Evolutionary conservation across 805 yeast species (phyloP).

Genomic region (Wickerhamomyces silvicola): DNA sequence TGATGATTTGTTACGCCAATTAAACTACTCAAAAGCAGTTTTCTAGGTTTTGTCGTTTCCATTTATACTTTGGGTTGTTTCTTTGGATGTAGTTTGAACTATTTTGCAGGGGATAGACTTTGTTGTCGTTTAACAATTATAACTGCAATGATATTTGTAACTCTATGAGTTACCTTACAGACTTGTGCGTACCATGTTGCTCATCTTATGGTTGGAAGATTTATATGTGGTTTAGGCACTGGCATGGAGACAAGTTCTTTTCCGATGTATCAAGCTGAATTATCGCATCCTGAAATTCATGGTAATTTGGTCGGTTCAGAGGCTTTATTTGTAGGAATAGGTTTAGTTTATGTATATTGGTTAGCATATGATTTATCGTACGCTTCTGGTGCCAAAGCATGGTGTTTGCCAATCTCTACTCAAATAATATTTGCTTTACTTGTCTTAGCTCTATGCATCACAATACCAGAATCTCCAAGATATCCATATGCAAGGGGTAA

Average conservation of each 20-base stretch:
- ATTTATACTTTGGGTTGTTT: slow-evolving; percentile 19
- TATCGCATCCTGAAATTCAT: slow-evolving; percentile 58
- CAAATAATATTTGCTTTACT: slow-evolving; percentile 54
- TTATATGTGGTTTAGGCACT: slow-evolving; percentile 53
- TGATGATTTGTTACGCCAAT: slow-evolving; percentile 1
- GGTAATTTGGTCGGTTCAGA: slow-evolving; percentile 65
- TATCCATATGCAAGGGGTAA: slow-evolving; percentile 54
- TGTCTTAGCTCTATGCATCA: slow-evolving; percentile 33
- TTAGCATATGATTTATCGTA: slow-evolving; percentile 58
- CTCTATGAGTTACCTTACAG: slow-evolving; percentile 35
- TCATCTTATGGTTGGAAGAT: slow-evolving; percentile 70
- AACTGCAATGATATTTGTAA: slow-evolving; percentile 32
- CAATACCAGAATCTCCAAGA: slow-evolving; percentile 66
- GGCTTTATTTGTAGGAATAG: slow-evolving; percentile 37
- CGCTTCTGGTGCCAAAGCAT: slow-evolving; percentile 29
- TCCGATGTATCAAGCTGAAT: slow-evolving; percentile 81
- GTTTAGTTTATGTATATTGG: slow-evolving; percentile 64
- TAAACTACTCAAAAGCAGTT: slow-evolving; percentile 1
- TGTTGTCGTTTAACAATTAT: slow-evolving; percentile 38
- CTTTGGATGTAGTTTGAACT: slow-evolving; percentile 26
- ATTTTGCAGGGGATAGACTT: slow-evolving; percentile 35
- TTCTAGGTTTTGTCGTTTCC: slow-evolving; percentile 26
- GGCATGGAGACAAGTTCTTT: slow-evolving; percentile 72
- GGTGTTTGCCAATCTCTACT: slow-evolving; percentile 78
- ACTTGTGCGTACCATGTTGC: slow-evolving; percentile 37